A percentile compares a stretch with the other conserved stretches of the same genome.
These are phyloP conservation scores for Nicotiana otophora DNA, from an alignment of 257 asterid genomes.

Conservation along the genomic window DNA sequence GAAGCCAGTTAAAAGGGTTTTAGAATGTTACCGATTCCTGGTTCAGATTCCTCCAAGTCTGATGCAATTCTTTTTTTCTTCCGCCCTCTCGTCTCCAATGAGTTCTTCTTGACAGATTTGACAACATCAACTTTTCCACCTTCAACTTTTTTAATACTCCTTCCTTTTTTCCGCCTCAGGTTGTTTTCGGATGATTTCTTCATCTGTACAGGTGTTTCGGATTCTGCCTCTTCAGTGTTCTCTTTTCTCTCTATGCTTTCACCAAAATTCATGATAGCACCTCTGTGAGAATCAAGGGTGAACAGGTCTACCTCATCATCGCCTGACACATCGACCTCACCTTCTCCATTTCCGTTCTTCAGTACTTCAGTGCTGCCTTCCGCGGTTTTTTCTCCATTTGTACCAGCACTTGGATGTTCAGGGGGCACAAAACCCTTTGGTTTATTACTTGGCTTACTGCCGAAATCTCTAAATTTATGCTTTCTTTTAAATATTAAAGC, in stretches of 20 bases:
- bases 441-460: constrained; percentile 35
- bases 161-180: background rate
- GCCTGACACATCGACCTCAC: constrained; percentile 17
- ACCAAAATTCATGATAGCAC: constrained; percentile 13
- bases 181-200: constrained; percentile 8
- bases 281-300: constrained; percentile 15
- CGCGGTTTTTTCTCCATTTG: constrained; percentile 10
- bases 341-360: constrained; percentile 22
- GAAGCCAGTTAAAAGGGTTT: constrained; percentile 1
- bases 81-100: constrained; percentile 1
- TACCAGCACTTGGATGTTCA: constrained; percentile 14
- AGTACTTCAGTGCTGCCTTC: constrained; percentile 17
- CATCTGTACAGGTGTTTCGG: constrained; percentile 11
- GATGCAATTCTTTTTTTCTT: background rate
- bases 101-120: constrained; percentile 14
- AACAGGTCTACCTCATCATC: constrained; percentile 23
- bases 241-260: constrained; percentile 23
- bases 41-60: constrained; percentile 26
- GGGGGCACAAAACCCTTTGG: constrained; percentile 58
- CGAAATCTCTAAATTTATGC: constrained; percentile 46
- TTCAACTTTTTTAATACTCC: constrained; percentile 10
- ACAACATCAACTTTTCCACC: constrained; percentile 15
- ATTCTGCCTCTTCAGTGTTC: constrained; percentile 9
- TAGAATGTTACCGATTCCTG: constrained; percentile 39
- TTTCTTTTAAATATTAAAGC: constrained; percentile 56